Evolutionary conservation across 192 early-diverging fungal species (phyloP), one percentile per base, ranked within the genome.

Genomic region (Spizellomyces sp.): DNA sequence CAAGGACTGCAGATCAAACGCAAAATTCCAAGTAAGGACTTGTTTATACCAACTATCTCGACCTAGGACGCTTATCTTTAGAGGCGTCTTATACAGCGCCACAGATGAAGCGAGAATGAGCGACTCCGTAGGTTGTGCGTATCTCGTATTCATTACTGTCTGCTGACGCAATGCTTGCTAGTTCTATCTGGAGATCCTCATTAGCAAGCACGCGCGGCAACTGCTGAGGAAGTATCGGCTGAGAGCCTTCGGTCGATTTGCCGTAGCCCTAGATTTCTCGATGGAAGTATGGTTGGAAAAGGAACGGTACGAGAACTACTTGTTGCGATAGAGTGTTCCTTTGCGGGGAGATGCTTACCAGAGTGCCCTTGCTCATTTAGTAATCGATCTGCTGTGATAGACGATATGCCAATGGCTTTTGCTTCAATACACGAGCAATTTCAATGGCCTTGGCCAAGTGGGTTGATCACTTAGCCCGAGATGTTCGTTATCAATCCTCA

Each of bases 371-470:
- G 45, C 42, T 12, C 21, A 52, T 41, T 21, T 55, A 73, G 64
- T 48, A 62, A 63, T 21, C 64, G 63, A 8, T 9, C 60, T 44
- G 64, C 70, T 14, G 6, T 45, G 22, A 46, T 69, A 54, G 42
- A 60, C 64, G 48, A 78, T 58, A 73, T 68, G 74, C n/a, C 44
- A 36, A 10, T 22, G 10, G 75, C 71, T 1, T 69, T 83, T 47
- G 22, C 54, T 10, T 22, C 46, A 5, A 17, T 78, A 48, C 81
- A 83, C 55, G 73, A 80, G 8, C 81, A 83, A 52, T 83, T 80
- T 69, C 62, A 41, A 6, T 73, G 70, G 73, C 50, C 60, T 4
- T 80, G 54, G 64, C 81, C 78, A 21, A 63, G 75, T 80, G 56
- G 36, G 67, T 36, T 10, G 45, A 42, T 7, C 14, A 5, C 2